Evolutionary conservation across 257 asterid species (phyloP), one percentile per base, ranked within the genome.

Genomic region (Ehretia macrophylla): DNA sequence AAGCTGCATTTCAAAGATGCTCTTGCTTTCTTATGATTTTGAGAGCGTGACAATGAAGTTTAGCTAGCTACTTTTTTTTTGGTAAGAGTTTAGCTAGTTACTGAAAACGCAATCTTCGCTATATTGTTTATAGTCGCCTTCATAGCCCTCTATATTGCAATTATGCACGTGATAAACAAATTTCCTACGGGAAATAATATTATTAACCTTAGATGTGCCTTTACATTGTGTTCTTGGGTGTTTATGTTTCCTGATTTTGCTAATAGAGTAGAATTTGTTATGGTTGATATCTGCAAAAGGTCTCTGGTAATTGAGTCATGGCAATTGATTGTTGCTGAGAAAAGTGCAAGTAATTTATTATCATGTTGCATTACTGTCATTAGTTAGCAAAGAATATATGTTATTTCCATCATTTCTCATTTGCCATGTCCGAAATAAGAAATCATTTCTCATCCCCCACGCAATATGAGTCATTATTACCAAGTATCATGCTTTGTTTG

Each of bases 391-490:
- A 32, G 32, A 8, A 14, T 1, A 11, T 22, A 16, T 40, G 16
- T 27, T n/a, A 0, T 6, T 14, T 38, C 21, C 17, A 45, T 68
- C 65, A 55, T 63, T 63, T 63, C 19, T 49, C 53, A 59, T 38
- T 23, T 42, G 32, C 60, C 71, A 64, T 63, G 74, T 67, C 56
- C 55, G 10, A 57, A 62, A 52, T 58, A 60, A 56, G 62, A 8
- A 32, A 72, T 62, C 37, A 62, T 62, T 72, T 66, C 20, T 23
- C 16, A 8, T 55, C 52, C 59, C 57, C 58, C 65, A 55, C 49
- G 69, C 62, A 23, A 58, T 55, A 32, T 56, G 8, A 21, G 45
- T 47, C 53, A 77, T 72, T 47, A 77, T 69, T 49, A 71, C 72
- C 35, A 8, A 51, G 14, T 11, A 42, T 19, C 59, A 13, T 17